Base-by-base conservation (phyloP, 1,284 basidiomycete genomes). In the Cutaneotrichosporon sp. region DNA sequence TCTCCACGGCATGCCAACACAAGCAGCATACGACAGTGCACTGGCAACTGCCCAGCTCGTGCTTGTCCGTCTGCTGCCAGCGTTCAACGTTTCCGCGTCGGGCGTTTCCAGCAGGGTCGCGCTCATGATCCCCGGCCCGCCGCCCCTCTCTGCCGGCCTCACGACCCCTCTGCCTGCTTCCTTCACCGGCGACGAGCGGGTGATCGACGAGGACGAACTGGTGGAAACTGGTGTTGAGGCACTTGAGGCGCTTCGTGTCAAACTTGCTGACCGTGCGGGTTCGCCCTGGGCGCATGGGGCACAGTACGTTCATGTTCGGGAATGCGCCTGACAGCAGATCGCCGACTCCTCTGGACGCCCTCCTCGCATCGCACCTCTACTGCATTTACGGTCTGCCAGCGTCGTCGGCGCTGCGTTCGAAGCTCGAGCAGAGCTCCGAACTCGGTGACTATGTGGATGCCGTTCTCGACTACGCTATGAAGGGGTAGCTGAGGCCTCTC, bases 261-360 rank as follows among this genome's bases (percentile, higher is more conserved):
- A 70, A 9, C 25, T 70, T 2, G 50, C 46, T 2, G 42, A 45
- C 3, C 57, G 54, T 6, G 31, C 61, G 9, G 31, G 33, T 16
- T n/a, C 13, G 9, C 27, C n/a, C 27, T 79, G 77, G 77, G 71
- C 70, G 4, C 57, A 75, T 9, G 69, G 67, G 0, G 71, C 77
- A 5, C 65, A 56, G 75, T 75, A 53, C 65, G 74, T 70, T 2
- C 25, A 27, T 20, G 14, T 31, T n/a, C 33, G 11, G 20, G 13
- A 22, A 7, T 29, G 14, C 5, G 7, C 36, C 64, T 65, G 45
- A 66, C 31, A 2, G 8, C 62, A 75, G 76, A 20, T 42, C 60
- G 2, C 72, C 77, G 4, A 76, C 77, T 25, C 73, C 78, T 0
- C 68, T 80, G 3, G 79, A 80, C 52, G 78, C 79, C 0, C 64